Conservation (phyloP, 306 rosid species). For the Cicer yamashitae region DNA sequence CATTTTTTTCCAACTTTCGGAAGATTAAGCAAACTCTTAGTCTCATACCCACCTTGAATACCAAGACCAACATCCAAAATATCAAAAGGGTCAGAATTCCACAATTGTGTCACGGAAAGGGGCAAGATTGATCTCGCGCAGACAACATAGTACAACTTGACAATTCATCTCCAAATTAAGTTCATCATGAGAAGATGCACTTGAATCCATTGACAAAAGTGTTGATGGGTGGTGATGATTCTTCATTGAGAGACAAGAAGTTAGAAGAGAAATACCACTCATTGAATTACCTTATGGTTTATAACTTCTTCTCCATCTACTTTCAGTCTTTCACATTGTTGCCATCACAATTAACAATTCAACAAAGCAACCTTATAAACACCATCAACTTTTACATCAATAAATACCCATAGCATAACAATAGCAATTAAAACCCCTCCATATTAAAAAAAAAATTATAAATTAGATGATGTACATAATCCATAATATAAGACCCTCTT, state of each 20-base stretch:
- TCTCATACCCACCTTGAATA: slow-evolving; percentile 70
- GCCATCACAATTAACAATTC: slow-evolving; percentile 60
- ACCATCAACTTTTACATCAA: slow-evolving; percentile 44
- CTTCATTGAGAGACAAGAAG: slow-evolving; percentile 73
- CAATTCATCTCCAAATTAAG: slow-evolving; percentile 84
- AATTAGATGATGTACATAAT: too few relatives aligned
- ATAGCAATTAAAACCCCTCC: too few relatives aligned
- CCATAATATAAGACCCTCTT: too few relatives aligned
- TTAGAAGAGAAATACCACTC: slow-evolving; percentile 72
- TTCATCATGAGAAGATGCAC: slow-evolving; percentile 91
- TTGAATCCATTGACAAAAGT: slow-evolving; percentile 89
- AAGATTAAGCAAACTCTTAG: slow-evolving; percentile 64
- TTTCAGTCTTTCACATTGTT: slow-evolving; percentile 49
- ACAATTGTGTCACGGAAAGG: slow-evolving; percentile 59
- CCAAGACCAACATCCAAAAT: slow-evolving; percentile 83
- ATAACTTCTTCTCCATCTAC: slow-evolving; percentile 1
- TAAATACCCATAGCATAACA: too few relatives aligned
- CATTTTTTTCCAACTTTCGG: slow-evolving; percentile 82
- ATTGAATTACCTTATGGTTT: slow-evolving; percentile 56
- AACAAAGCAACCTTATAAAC: slow-evolving; percentile 67
- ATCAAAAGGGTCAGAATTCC: slow-evolving; percentile 76
- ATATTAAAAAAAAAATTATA: too few relatives aligned
- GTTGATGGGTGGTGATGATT: slow-evolving; percentile 82
- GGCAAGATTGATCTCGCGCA: slow-evolving; percentile 81
- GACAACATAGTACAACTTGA: slow-evolving; percentile 70